These are phyloP conservation scores for Aspergillus leporis DNA, from an alignment of 495 filamentous ascomycete species.

Conservation along the genomic window DNA sequence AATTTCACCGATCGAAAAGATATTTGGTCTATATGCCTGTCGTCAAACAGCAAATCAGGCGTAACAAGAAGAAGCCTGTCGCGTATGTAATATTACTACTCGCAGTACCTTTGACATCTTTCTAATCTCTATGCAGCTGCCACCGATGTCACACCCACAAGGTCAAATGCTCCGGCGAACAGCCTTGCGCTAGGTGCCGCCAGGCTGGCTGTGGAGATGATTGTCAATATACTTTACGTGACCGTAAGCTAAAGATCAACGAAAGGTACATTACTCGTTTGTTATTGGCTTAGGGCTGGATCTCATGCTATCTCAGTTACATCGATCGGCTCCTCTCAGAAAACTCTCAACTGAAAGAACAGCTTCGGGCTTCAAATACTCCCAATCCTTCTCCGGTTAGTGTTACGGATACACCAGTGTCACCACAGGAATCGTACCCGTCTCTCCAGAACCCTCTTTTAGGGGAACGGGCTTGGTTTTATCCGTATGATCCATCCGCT, in stretches of 20 bases:
- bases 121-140: conserved; percentile 25
- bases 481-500: conserved; percentile 28
- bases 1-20: neutral
- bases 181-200: conserved; percentile 34
- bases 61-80: conserved; percentile 31
- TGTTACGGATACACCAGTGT: conserved; percentile 2
- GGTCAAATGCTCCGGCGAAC: conserved; percentile 39
- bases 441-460: conserved; percentile 33
- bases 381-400: conserved; percentile 11
- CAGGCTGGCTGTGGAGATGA: conserved; percentile 25
- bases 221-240: conserved; percentile 35
- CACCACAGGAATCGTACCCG: conserved; percentile 4
- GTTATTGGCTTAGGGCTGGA: neutral
- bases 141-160: conserved; percentile 38
- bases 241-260: conserved; percentile 36
- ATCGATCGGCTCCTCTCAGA: conserved; percentile 28
- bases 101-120: too few species aligned
- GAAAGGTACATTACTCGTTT: conserved; percentile 26
- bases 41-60: conserved; percentile 13
- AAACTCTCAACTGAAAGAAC: conserved; percentile 23
- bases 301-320: conserved; percentile 23
- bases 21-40: conserved; percentile 7
- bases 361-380: conserved; percentile 17
- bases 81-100: conserved; percentile 22
- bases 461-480: conserved; percentile 36